Base-by-base conservation (phyloP, 768 basidiomycete species). In the Leucosporidium creatinivorum region DNA sequence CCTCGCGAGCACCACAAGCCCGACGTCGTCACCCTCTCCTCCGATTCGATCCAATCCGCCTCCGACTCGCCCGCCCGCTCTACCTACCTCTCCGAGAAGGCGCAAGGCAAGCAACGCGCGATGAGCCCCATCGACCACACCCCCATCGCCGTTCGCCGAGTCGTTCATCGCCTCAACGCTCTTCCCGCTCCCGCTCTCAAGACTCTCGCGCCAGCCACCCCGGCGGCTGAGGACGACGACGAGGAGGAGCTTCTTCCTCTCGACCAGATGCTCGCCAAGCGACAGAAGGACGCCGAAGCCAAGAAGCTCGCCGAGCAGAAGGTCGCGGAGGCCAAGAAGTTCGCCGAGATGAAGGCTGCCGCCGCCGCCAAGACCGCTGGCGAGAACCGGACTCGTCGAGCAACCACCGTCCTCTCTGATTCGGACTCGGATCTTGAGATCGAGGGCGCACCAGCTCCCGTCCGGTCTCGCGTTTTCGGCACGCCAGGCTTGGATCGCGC, bases 351-450 rank as follows among this genome's bases (percentile, higher is more conserved):
- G 25, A 23, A 23, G 30, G 58, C 61, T 47, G 19, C 9, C 17
- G 58, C 26, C 1, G 49, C 23, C 3, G 56, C 19, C 47, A 7
- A 25, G 49, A 8, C 50, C 31, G 3, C 44, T 21, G 12, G 59
- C 61, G 23, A 25, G 19, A 36, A 18, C 8, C 21, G 21, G 18
- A n/a, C 13, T 39, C 18, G 19, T 33, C 26, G 56, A 13, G 18
- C 30, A 8, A 36, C 33, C 28, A 44, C n/a, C 30, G 8, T 36
- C 28, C n/a, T 23, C 30, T 5, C 8, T 17, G 69, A 67, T 61
- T 62, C 61, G 36, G 67, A 68, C 44, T 62, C 66, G 58, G 69
- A 71, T 17, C 17, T 67, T 60, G 69, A 71, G 52, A 66, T 68
- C 31, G 51, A 62, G 55, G 61, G 52, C 2, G 57, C 30, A 10